phyloP scores from a whole-genome alignment of 352 stramenopile genomes.

The Pythium angustatum region DNA sequence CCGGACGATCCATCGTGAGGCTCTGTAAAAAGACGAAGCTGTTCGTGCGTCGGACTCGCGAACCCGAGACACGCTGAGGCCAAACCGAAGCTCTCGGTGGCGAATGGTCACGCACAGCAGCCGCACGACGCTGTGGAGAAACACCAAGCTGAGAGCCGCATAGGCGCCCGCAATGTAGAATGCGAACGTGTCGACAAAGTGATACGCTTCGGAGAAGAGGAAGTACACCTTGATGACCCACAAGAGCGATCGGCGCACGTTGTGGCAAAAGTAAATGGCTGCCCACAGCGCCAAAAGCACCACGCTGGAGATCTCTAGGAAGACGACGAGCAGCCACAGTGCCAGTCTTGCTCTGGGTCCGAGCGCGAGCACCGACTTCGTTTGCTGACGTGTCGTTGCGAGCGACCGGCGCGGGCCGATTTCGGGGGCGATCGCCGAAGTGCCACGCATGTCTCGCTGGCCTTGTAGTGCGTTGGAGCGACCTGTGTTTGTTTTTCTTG shows the following conservation, averaged over 20 bases:
- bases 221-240: conserved; percentile 22
- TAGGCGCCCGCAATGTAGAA: conserved; percentile 1
- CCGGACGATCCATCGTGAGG: neutral
- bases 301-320: conserved; percentile 14
- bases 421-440: neutral
- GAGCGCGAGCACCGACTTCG: neutral
- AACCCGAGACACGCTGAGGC: neutral
- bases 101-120: conserved; percentile 4
- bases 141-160: neutral
- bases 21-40: neutral
- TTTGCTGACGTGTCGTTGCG: neutral
- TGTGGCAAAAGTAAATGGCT: conserved; percentile 4
- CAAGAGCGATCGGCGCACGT: conserved; percentile 3
- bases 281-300: neutral
- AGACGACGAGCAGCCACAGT: conserved; percentile 13
- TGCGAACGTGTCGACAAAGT: conserved; percentile 11
- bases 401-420: neutral
- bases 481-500: neutral
- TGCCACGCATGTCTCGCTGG: neutral
- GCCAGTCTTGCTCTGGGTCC: neutral
- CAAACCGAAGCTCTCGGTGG: conserved; percentile 9
- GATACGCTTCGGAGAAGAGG: conserved; percentile 9
- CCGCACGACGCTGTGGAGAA: neutral
- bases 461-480: neutral
- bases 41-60: neutral